phyloP scores from a whole-genome alignment of 2,329 filamentous ascomycete genomes.

The Colletotrichum gigasporum region DNA sequence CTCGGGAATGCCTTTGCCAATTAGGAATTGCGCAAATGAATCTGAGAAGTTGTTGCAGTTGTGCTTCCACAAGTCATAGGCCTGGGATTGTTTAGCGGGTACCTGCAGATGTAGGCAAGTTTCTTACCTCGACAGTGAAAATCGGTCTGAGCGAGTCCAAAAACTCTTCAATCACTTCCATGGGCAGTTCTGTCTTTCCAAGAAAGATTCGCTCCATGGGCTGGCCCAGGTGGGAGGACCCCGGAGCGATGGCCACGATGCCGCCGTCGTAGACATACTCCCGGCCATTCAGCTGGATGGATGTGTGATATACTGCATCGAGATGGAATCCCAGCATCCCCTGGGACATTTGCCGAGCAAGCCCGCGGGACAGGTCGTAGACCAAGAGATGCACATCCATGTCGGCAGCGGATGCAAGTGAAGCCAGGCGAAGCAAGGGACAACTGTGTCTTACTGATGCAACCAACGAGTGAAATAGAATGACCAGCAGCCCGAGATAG shows the following conservation, averaged over 20 bases:
- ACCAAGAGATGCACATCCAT: slow-evolving; percentile 84
- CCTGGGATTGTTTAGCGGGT: slow-evolving; percentile 54
- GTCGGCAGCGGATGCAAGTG: not conserved
- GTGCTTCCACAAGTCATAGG: slow-evolving; percentile 88
- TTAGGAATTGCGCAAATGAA: slow-evolving; percentile 87
- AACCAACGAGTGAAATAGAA: not conserved
- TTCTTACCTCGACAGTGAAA: slow-evolving; percentile 78
- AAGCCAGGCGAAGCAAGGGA: not conserved
- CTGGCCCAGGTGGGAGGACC: slow-evolving; percentile 84
- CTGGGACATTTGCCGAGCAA: slow-evolving; percentile 65
- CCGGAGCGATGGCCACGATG: slow-evolving; percentile 82
- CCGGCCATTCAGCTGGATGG: slow-evolving; percentile 82
- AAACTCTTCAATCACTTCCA: slow-evolving; percentile 87
- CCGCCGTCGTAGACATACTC: slow-evolving; percentile 94
- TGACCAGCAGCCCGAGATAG: not conserved
- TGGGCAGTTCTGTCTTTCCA: slow-evolving; percentile 80
- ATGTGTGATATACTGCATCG: slow-evolving; percentile 95
- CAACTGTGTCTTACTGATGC: not conserved
- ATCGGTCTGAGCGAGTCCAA: slow-evolving; percentile 83
- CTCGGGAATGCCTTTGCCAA: slow-evolving; percentile 87
- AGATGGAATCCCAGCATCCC: slow-evolving; percentile 68
- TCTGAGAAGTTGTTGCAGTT: slow-evolving; percentile 99
- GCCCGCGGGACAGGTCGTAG: slow-evolving; percentile 77
- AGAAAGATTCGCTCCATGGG: slow-evolving; percentile 81
- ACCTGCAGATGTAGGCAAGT: not conserved